A percentile compares a stretch with the other conserved stretches of the same genome.
These are phyloP conservation scores for Cyberlindnera nakhonratchasimensis DNA, from an alignment of 805 yeast species.

Conservation along the genomic window DNA sequence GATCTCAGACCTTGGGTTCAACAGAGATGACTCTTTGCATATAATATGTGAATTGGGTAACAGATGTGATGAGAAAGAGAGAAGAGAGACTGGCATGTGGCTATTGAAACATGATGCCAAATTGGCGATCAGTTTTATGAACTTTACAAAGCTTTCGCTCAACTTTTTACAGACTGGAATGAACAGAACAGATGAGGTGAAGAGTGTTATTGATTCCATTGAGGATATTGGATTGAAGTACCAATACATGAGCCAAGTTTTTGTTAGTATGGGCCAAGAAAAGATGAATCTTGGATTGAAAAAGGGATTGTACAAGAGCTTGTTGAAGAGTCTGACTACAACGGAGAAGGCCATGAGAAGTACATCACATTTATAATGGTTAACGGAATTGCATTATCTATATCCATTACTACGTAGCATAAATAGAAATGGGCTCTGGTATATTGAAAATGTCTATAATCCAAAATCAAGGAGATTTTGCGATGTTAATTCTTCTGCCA, in stretches of 20 bases:
- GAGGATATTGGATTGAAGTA: conserved; percentile 20
- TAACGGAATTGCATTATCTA: not conserved
- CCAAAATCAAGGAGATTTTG: not conserved
- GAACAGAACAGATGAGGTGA: conserved; percentile 18
- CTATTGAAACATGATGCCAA: conserved; percentile 20
- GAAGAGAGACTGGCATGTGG: conserved; percentile 23
- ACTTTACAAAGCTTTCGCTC: conserved; percentile 15
- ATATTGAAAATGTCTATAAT: too few relatives aligned
- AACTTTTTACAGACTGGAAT: conserved; percentile 11
- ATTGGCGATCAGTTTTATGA: conserved; percentile 22
- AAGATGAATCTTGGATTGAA: conserved; percentile 14
- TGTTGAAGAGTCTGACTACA: conserved; percentile 7
- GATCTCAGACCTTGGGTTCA: conserved; percentile 9
- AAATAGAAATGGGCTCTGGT: too few relatives aligned
- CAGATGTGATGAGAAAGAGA: conserved; percentile 11
- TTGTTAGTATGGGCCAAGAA: conserved; percentile 22
- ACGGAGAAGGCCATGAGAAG: conserved; percentile 8
- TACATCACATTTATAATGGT: not conserved
- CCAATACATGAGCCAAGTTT: conserved; percentile 20
- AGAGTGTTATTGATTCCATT: conserved; percentile 16
- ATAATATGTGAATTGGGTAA: conserved; percentile 13
- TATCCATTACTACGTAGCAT: too few relatives aligned
- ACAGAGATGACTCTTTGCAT: conserved; percentile 12
- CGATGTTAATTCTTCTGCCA: not conserved
- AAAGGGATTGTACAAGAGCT: conserved; percentile 18